These are phyloP conservation scores for Skeletonema costatum DNA, from an alignment of 108 stramenopile species.

Conservation along the genomic window DNA sequence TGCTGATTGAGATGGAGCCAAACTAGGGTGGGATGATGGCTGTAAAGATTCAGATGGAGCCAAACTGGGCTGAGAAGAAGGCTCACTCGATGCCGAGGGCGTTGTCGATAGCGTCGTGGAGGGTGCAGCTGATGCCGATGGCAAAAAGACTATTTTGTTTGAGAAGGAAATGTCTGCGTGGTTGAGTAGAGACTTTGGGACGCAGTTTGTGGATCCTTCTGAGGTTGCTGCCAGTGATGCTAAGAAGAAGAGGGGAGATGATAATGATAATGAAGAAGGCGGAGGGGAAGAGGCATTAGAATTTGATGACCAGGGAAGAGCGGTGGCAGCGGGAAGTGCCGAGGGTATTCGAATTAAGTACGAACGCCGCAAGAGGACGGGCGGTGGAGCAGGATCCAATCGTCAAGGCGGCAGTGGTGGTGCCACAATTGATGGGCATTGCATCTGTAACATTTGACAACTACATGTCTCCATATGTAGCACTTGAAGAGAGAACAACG, in stretches of 20 bases:
- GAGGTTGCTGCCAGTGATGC: neutral
- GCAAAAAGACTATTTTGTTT: slow-evolving; percentile 93
- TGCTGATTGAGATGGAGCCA: no score
- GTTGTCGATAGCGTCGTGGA: no score
- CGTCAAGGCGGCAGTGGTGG: slow-evolving; percentile 44
- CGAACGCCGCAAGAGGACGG: slow-evolving; percentile 38
- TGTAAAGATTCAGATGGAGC: no score
- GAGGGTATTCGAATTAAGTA: slow-evolving; percentile 74
- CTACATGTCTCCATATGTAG: slow-evolving; percentile 96
- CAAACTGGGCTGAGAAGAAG: no score
- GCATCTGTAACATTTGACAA: slow-evolving; percentile 93
- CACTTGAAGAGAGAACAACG: slow-evolving; percentile 90
- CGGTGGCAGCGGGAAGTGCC: slow-evolving; percentile 59
- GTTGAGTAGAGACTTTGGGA: slow-evolving; percentile 75
- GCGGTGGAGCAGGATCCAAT: slow-evolving; percentile 7
- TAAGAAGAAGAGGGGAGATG: slow-evolving; percentile 1
- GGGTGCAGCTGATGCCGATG: no score
- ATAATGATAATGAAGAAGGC: slow-evolving; percentile 20
- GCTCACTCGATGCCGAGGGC: no score
- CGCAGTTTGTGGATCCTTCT: slow-evolving; percentile 45
- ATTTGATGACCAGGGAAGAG: slow-evolving; percentile 52
- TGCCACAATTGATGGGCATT: slow-evolving; percentile 73
- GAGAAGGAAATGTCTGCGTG: slow-evolving; percentile 93
- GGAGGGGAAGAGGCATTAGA: slow-evolving; percentile 32
- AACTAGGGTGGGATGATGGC: no score